Base-by-base conservation (phyloP, 805 yeast genomes). In the Wickerhamomyces subpelliculosus region DNA sequence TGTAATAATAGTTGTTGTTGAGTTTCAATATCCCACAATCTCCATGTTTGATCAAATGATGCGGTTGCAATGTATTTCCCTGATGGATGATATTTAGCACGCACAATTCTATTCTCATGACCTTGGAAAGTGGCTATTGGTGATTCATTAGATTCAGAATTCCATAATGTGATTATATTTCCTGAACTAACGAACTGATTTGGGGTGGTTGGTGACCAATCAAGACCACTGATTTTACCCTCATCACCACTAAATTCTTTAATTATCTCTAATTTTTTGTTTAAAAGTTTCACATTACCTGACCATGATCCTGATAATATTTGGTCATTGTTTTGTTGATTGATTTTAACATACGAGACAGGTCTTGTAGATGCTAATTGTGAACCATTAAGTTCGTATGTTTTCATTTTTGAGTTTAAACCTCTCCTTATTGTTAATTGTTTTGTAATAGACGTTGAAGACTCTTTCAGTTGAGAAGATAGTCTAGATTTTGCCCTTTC, bases 1-100 rank as follows among this genome's bases (percentile, higher is more conserved):
- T 90, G 97, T 41, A 74, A 65, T 29, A 74, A 62, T 7, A 90
- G 51, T 37, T 77, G 77, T 23, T 54, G 53, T 13, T 59, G 57
- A 5, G 66, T 71, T 11, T 62, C 60, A 0, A 78, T 46, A 57
- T 90, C 96, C 95, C 95, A 89, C 3, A 86, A 56, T 43, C 86
- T 72, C 96, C 96, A 90, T 0, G 96, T 85, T 46, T 68, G 69
- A 58, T 90, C 97, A 51, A 72, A 80, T 0, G 96, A 88, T 0
- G 95, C 82, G 10, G 85, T 71, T 0, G 79, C 84, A 1, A 83
- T 44, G 46, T 56, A 74, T 3, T 58, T 46, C 1, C 78, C 78
- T 4, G 62, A 48, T 1, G 95, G 95, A 57, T 88, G 95, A 44
- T 77, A 73, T 26, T 72, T 70, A 0, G 80, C 59, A 14, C 72